Evolutionary conservation across 495 filamentous ascomycete genomes (phyloP).

Genomic region (Daldinia bambusicola): DNA sequence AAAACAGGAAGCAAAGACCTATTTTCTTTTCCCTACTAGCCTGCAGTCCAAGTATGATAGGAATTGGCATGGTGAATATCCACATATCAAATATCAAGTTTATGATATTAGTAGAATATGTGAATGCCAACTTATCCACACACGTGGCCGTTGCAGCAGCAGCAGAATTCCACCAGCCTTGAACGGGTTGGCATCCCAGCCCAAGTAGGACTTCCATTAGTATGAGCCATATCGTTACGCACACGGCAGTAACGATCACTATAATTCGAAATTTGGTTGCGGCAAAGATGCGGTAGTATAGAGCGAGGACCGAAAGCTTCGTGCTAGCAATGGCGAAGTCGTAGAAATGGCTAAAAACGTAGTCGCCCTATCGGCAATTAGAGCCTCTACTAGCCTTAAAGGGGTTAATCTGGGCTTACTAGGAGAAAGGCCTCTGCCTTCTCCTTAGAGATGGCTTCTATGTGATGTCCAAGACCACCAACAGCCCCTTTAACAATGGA

Average conservation of each 20-base stretch:
- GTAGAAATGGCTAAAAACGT: constrained; percentile 49
- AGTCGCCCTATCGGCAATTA: constrained; percentile 37
- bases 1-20: constrained; percentile 55
- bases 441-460: constrained; percentile 28
- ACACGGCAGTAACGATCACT: constrained; percentile 26
- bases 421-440: constrained; percentile 30
- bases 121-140: constrained; percentile 48
- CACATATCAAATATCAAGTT: constrained; percentile 53
- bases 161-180: constrained; percentile 48
- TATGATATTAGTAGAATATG: constrained; percentile 53
- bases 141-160: constrained; percentile 43
- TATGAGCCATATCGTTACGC: constrained; percentile 41
- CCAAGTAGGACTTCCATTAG: constrained; percentile 46
- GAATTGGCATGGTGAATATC: constrained; percentile 55
- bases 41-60: constrained; percentile 49
- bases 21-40: constrained; percentile 48
- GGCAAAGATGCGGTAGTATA: constrained; percentile 46
- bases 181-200: constrained; percentile 50
- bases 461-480: constrained; percentile 44
- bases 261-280: constrained; percentile 29
- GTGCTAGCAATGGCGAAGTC: constrained; percentile 46
- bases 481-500: constrained; percentile 26
- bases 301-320: constrained; percentile 47
- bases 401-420: constrained; percentile 15
- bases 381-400: background rate